Base-by-base conservation (phyloP, 2,329 filamentous ascomycete genomes). In the Trichoderma cornu-damae region DNA sequence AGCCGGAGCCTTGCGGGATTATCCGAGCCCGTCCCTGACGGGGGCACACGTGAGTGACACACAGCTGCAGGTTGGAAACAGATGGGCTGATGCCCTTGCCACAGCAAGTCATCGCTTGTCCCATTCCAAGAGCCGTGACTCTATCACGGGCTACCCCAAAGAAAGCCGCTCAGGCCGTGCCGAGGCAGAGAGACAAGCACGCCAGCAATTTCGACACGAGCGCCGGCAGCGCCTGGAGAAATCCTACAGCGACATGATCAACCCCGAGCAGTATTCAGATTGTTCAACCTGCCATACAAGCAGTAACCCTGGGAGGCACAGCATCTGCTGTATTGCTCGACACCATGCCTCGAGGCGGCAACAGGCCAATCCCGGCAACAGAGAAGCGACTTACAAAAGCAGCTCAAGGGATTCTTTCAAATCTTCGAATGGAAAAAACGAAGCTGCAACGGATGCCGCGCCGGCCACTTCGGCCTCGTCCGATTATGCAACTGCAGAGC, bases 261-360 rank as follows among this genome's bases (percentile, higher is more conserved):
- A 16, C 16, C 11, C 47, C 18, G 46, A 46, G 24, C 28, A 38
- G 16, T 34, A 28, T 12, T 42, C 51, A 8, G 8, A 44, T 37
- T 59, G 57, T 2, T 46, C 51, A 28, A 56, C 44, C 26, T 59
- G 57, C 6, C 46, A 50, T 26, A 34, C 35, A 6, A 49, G 20
- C 6, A 52, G 30, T 5, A 11, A 58, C 24, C 47, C 32, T 26
- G 12, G 40, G 24, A 48, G 34, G 6, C 53, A 60, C 37, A 52
- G 58, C 16, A 53, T 60, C 20, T 60, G 58, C 20, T 60, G 53
- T 32, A 12, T 57, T 30, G 58, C 58, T 47, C 53, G 40, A 22
- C 53, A 42, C 6, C 58, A 47, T 18, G 14, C 37, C 18, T 42
- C 47, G 28, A 38, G 42, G 20, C 40, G 35, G 18, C 30, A 42